phyloP scores from a whole-genome alignment of 176 grass and related monocot species.

The Oryza glumipatula region DNA sequence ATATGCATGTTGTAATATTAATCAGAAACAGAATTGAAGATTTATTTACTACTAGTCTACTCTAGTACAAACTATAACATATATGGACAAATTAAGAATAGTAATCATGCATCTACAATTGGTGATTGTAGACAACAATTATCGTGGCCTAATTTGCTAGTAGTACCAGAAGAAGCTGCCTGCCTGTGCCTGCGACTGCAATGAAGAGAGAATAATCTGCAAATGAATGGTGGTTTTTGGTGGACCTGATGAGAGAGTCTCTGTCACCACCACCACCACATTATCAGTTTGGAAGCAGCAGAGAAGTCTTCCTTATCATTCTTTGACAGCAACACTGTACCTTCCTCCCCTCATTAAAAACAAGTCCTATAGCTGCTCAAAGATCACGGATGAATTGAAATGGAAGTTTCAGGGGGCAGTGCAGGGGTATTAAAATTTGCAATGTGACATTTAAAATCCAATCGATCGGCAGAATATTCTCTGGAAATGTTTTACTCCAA shows the following conservation, averaged over 20 bases:
- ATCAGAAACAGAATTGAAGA: background rate
- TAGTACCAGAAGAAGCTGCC: background rate
- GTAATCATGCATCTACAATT: background rate
- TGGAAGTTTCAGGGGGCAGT: background rate
- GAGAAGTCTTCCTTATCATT: conserved; percentile 47
- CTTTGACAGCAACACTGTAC: conserved; percentile 52
- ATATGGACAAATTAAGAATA: background rate
- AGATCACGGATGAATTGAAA: conserved; percentile 39
- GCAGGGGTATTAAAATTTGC: background rate
- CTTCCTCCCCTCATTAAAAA: background rate
- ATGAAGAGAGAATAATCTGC: conserved; percentile 15
- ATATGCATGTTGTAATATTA: background rate
- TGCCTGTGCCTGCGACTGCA: background rate
- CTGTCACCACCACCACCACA: conserved; percentile 6
- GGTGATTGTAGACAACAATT: background rate
- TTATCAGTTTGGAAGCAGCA: conserved; percentile 13
- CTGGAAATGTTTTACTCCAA: conserved; percentile 63
- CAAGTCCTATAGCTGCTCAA: background rate
- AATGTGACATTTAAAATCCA: conserved; percentile 33
- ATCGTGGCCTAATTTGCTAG: background rate
- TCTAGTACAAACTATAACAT: background rate
- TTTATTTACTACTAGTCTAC: background rate
- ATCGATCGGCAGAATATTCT: conserved; percentile 19
- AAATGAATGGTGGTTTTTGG: conserved; percentile 11
- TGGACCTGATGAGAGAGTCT: conserved; percentile 14